Percentiles rank a stretch among this genome's conserved stretches.
phyloP scores from a whole-genome alignment of 495 filamentous ascomycete species.

The Neurospora sp. region DNA sequence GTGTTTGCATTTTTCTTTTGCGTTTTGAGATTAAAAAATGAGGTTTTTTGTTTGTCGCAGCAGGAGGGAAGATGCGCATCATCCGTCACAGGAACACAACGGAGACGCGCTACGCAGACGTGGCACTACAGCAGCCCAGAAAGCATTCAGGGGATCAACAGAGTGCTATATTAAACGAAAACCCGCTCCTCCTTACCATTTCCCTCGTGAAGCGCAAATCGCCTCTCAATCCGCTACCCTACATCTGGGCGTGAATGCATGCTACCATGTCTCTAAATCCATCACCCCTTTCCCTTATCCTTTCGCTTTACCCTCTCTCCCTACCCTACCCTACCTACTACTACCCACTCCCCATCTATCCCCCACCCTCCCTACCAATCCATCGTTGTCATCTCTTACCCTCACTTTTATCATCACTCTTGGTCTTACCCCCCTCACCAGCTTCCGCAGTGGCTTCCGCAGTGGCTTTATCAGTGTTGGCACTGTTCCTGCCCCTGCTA shows the following conservation, averaged over 20 bases:
- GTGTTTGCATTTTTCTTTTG: neutral
- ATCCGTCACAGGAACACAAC: neutral
- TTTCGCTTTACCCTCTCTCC: neutral
- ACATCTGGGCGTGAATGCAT: neutral
- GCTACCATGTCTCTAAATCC: neutral
- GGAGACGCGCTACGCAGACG: neutral
- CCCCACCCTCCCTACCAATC: neutral
- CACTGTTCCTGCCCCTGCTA: neutral
- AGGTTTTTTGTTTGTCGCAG: neutral
- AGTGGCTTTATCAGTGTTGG: neutral
- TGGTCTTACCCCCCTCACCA: neutral
- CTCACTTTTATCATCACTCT: neutral
- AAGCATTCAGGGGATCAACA: neutral
- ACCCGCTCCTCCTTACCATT: neutral
- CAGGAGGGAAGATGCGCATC: neutral
- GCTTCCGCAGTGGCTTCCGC: neutral
- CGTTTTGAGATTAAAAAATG: neutral
- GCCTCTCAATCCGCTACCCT: neutral
- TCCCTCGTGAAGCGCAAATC: neutral
- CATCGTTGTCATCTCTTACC: neutral
- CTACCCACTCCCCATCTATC: neutral
- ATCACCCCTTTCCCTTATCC: neutral
- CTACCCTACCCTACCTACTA: neutral
- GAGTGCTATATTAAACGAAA: neutral
- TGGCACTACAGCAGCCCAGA: neutral